Conservation (phyloP, 306 rosid species). For the Styphnolobium japonicum region DNA sequence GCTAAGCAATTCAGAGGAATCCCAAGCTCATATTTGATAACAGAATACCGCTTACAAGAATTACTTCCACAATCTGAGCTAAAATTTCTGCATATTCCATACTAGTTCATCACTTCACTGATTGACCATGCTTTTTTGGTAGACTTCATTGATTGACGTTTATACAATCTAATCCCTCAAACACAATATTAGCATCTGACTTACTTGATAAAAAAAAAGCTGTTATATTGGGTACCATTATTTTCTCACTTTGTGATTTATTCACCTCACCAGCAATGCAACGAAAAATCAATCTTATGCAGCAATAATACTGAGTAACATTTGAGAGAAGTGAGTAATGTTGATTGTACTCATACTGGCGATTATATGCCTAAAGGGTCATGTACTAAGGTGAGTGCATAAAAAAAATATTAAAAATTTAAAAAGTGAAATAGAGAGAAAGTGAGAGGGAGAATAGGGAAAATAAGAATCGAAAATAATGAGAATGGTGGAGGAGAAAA, state of each 20-base stretch:
- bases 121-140: too few relatives aligned
- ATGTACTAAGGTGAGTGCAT: too few relatives aligned
- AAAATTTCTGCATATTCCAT: constrained; percentile 33
- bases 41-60: constrained; percentile 31
- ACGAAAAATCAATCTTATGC: constrained; percentile 23
- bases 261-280: constrained; percentile 19
- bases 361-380: constrained; percentile 19
- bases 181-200: constrained; percentile 29
- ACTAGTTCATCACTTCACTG: constrained; percentile 31
- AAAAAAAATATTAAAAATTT: too few relatives aligned
- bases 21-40: constrained; percentile 43
- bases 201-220: constrained; percentile 24
- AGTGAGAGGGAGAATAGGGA: too few relatives aligned
- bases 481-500: too few relatives aligned
- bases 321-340: too few relatives aligned
- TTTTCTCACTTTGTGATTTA: too few relatives aligned
- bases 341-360: background rate
- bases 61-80: constrained; percentile 45
- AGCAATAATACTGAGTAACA: constrained; percentile 13
- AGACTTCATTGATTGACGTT: constrained; percentile 11
- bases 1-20: constrained; percentile 51
- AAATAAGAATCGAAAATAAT: too few relatives aligned
- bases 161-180: constrained; percentile 26
- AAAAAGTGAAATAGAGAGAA: too few relatives aligned
- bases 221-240: constrained; percentile 8